Conservation (phyloP, 495 filamentous ascomycete genomes). For the Trichoderma virens region DNA sequence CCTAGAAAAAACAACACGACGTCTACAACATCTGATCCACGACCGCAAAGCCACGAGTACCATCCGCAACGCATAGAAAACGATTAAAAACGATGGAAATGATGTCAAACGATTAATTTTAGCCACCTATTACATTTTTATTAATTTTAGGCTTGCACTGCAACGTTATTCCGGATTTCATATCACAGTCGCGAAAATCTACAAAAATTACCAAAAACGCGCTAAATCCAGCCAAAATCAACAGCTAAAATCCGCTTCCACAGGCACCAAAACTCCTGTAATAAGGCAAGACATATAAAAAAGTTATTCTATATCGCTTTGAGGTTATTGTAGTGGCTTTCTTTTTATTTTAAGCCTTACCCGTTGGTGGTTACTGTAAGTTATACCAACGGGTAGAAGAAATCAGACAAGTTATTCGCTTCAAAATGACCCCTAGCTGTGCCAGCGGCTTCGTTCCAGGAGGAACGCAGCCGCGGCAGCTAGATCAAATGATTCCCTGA, state of each 20-base stretch:
- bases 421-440: no score
- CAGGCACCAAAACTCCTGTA: not conserved
- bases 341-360: not conserved
- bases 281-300: not conserved
- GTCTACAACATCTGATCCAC: not conserved
- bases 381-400: not conserved
- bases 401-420: no score
- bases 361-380: not conserved
- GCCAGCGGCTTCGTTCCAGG: no score
- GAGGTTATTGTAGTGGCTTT: not conserved
- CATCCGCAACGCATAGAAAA: constrained; percentile 5
- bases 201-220: not conserved
- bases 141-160: not conserved
- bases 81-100: not conserved
- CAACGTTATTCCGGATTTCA: not conserved
- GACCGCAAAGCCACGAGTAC: not conserved
- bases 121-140: not conserved
- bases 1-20: constrained; percentile 1
- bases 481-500: no score
- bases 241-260: not conserved
- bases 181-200: not conserved
- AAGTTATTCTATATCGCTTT: not conserved
- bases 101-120: not conserved
- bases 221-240: not conserved
- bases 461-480: no score